Base-by-base conservation (phyloP, 176 grass and related monocot species). In the Oryza brachyantha region DNA sequence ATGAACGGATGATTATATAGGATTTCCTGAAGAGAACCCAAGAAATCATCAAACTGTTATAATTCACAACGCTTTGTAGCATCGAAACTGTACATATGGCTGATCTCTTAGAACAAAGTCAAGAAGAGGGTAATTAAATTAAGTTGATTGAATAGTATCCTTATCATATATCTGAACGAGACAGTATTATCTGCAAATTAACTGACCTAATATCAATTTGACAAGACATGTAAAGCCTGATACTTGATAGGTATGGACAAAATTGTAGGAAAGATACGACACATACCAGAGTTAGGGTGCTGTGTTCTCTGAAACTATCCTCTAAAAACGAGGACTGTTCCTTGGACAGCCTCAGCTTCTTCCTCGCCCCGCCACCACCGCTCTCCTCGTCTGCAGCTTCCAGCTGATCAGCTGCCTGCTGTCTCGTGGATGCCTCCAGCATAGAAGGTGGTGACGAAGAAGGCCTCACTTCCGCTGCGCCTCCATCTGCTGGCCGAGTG, bases 291-390 rank as follows among this genome's bases (percentile, higher is more conserved):
- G 35, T 86, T 19, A 97, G 90, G 27, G 85, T 90, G 81, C 58
- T 97, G 71, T 97, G 93, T 57, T 84, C 72, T 64, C 90, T 97
- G 72, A 97, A 97, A 73, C 64, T 97, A 55, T 88, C 83, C 81
- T 97, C 93, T 25, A 97, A 83, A 82, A 90, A 93, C 32, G 87
- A 80, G 52, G 93, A 88, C 24, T 97, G 93, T 29, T 93, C 83
- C 61, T 93, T 97, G 11, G 90, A 97, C 11, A 97, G 85, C 43
- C 90, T 91, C 26, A 93, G 79, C 61, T 97, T 97, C 78, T 97
- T 97, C 82, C 87, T 89, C 10, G 13, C 60, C 25, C 65, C 78
- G 3, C 72, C 66, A 4, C 77, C 82, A 35, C 59, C 61, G 3
- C 72, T 72, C 22, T 77, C 86, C 5, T 81, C 76, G 11, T 81